These are phyloP conservation scores for Pterocarpus santalinus DNA, from an alignment of 306 rosid genomes.

Conservation along the genomic window DNA sequence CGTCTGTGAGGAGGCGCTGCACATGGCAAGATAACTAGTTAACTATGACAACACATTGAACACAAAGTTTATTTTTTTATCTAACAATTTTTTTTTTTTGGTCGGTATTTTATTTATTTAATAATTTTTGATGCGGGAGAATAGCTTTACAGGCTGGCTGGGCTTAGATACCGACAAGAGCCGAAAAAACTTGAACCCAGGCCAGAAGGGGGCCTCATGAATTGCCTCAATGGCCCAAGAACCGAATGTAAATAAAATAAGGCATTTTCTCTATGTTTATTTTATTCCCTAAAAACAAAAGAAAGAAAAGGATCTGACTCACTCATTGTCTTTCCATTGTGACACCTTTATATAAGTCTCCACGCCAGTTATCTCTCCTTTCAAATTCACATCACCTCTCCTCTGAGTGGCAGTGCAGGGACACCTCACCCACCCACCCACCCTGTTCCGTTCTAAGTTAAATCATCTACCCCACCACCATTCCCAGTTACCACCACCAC, in stretches of 20 bases:
- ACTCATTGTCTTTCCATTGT: neutral
- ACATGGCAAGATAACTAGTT: neutral
- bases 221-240: neutral
- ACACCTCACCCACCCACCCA: constrained; percentile 59
- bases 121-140: neutral
- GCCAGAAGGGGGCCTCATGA: neutral
- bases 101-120: neutral
- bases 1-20: neutral
- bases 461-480: neutral
- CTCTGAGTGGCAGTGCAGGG: constrained; percentile 36
- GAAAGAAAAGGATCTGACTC: neutral
- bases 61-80: neutral
- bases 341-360: constrained; percentile 62
- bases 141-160: constrained; percentile 36
- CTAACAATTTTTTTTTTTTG: too few relatives aligned
- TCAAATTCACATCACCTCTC: constrained; percentile 29
- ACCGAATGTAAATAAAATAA: neutral
- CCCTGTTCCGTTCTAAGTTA: constrained; percentile 37
- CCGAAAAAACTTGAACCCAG: neutral
- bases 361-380: constrained; percentile 55
- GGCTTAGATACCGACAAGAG: constrained; percentile 10
- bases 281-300: too few relatives aligned
- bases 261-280: neutral
- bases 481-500: constrained; percentile 11
- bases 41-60: neutral